Evolutionary conservation across 1,284 basidiomycete genomes (phyloP).

Genomic region (Cystobasidium sp.): DNA sequence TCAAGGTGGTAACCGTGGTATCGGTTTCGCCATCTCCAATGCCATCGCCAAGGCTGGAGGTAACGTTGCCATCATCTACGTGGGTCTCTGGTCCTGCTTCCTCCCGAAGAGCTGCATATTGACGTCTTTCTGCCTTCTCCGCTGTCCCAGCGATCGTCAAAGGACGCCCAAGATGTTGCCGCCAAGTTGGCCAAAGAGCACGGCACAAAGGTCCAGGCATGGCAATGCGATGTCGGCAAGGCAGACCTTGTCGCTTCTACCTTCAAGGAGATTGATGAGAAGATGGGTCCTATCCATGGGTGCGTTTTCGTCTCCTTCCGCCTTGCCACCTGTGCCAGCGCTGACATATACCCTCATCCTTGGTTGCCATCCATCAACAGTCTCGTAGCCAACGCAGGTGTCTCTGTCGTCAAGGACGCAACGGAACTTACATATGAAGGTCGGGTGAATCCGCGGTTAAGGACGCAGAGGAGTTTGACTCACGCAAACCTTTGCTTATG

Average conservation of each 20-base stretch:
- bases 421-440: conserved; percentile 61
- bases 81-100: conserved; percentile 13
- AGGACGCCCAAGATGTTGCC: conserved; percentile 59
- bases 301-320: neutral
- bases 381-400: conserved; percentile 56
- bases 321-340: neutral
- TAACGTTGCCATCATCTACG: conserved; percentile 60
- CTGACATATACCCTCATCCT: neutral
- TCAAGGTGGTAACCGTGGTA: conserved; percentile 61
- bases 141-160: conserved; percentile 47
- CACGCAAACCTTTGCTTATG: neutral
- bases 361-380: neutral
- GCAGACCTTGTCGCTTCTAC: conserved; percentile 55
- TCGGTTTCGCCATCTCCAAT: conserved; percentile 61
- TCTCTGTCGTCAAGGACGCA: conserved; percentile 63
- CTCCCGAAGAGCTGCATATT: neutral
- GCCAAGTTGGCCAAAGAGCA: conserved; percentile 57
- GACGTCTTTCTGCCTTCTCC: neutral
- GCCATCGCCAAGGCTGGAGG: conserved; percentile 60
- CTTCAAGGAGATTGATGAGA: conserved; percentile 59
- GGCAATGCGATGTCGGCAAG: conserved; percentile 59
- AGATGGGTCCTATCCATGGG: conserved; percentile 46
- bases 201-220: conserved; percentile 59
- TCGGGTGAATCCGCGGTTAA: conserved; percentile 54
- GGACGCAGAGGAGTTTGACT: conserved; percentile 2